These are phyloP conservation scores for Cryphonectria radicalis DNA, from an alignment of 2,329 filamentous ascomycete species.

Conservation along the genomic window DNA sequence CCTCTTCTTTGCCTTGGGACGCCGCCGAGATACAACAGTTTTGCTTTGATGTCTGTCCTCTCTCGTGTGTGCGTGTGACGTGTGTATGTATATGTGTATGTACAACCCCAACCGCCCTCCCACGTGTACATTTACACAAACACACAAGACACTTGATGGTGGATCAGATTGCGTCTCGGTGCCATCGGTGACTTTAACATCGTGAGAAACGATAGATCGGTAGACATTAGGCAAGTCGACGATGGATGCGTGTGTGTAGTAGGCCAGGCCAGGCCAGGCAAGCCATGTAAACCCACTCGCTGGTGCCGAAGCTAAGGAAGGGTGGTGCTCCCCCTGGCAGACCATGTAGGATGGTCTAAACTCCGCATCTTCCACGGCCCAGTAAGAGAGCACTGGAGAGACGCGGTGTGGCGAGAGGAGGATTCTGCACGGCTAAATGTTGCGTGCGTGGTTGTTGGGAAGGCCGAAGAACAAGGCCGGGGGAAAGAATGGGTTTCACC, in stretches of 20 bases:
- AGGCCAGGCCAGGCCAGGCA: background rate
- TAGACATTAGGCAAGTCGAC: background rate
- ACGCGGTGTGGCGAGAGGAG: background rate
- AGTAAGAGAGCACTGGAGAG: no score
- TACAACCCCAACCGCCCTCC: conserved; percentile 3
- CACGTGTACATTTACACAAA: background rate
- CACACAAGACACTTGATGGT: background rate
- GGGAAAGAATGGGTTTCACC: background rate
- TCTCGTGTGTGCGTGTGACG: background rate
- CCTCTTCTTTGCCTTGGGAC: background rate
- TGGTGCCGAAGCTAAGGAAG: background rate
- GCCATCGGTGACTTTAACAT: background rate
- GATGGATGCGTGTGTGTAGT: background rate
- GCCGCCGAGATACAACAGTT: no score
- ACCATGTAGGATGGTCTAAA: no score
- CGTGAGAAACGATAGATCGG: background rate
- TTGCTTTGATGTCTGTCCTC: background rate
- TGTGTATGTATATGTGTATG: background rate
- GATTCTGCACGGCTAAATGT: no score
- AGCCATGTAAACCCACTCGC: background rate
- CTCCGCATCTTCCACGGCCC: no score
- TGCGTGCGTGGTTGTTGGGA: background rate
- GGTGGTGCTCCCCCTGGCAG: no score
- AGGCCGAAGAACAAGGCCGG: background rate
- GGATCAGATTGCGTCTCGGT: background rate